phyloP scores from a whole-genome alignment of 2,329 filamentous ascomycete species.

The Diaporthe longicolla region DNA sequence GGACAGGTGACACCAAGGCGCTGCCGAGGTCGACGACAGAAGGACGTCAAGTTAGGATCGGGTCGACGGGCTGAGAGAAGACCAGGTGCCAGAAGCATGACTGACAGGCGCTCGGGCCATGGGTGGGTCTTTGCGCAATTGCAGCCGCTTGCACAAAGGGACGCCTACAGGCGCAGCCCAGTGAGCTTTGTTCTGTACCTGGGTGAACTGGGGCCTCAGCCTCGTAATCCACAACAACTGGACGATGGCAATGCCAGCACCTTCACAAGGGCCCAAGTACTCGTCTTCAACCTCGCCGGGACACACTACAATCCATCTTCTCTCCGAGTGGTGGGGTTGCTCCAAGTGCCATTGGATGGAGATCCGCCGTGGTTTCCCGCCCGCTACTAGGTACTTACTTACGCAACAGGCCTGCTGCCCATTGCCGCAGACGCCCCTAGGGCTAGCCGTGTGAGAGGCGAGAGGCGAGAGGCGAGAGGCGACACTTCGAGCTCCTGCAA shows the following conservation, averaged over 20 bases:
- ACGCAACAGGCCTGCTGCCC: not conserved
- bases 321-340: constrained; percentile 11
- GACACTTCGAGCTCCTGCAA: constrained; percentile 15
- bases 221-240: constrained; percentile 13
- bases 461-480: not conserved
- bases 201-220: not conserved
- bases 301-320: not conserved
- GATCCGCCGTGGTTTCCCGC: too few relatives aligned
- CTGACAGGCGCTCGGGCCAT: constrained; percentile 7
- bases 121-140: not conserved
- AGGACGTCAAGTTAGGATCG: not conserved
- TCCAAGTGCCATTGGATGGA: constrained; percentile 15
- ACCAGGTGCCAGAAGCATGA: not conserved
- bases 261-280: not conserved
- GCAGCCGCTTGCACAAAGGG: not conserved
- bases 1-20: not conserved
- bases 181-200: constrained; percentile 8
- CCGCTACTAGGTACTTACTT: not conserved
- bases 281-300: not conserved
- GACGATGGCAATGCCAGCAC: not conserved
- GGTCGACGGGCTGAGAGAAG: not conserved
- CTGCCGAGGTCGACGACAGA: not conserved
- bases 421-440: constrained; percentile 15
- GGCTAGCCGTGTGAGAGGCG: constrained; percentile 14
- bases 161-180: not conserved